phyloP scores from a whole-genome alignment of 805 yeast species.

The Teunomyces panamensis region DNA sequence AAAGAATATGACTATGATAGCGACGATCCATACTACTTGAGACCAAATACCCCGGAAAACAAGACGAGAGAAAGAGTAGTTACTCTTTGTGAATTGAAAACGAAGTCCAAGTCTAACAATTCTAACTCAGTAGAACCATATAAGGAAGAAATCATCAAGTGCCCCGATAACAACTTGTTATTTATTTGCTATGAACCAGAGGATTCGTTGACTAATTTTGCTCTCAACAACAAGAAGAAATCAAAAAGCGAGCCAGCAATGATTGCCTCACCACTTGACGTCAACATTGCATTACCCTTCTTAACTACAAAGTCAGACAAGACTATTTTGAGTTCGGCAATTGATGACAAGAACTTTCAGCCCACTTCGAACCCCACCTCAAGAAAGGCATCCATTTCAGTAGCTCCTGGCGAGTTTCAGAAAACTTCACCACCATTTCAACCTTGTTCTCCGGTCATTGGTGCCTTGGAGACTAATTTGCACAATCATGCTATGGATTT shows the following conservation, averaged over 20 bases:
- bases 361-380: conserved; percentile 15
- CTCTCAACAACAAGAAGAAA: conserved; percentile 17
- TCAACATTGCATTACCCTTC: conserved; percentile 43
- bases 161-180: conserved; percentile 59
- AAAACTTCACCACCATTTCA: conserved; percentile 7
- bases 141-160: conserved; percentile 59
- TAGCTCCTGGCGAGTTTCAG: conserved; percentile 5
- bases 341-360: conserved; percentile 7
- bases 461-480: conserved; percentile 36
- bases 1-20: conserved; percentile 53
- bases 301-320: conserved; percentile 38
- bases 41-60: conserved; percentile 4
- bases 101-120: conserved; percentile 37
- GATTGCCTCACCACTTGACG: conserved; percentile 43
- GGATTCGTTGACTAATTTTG: conserved; percentile 5
- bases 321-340: conserved; percentile 18
- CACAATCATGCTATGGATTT: neutral
- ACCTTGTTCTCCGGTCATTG: conserved; percentile 36
- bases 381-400: conserved; percentile 26
- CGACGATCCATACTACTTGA: conserved; percentile 18
- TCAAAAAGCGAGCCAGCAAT: conserved; percentile 11
- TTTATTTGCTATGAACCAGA: conserved; percentile 50
- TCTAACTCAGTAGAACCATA: conserved; percentile 40
- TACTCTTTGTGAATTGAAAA: conserved; percentile 61
- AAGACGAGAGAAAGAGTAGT: conserved; percentile 47